Conservation (phyloP, 306 rosid species). For the Lathyrus oleraceus region DNA sequence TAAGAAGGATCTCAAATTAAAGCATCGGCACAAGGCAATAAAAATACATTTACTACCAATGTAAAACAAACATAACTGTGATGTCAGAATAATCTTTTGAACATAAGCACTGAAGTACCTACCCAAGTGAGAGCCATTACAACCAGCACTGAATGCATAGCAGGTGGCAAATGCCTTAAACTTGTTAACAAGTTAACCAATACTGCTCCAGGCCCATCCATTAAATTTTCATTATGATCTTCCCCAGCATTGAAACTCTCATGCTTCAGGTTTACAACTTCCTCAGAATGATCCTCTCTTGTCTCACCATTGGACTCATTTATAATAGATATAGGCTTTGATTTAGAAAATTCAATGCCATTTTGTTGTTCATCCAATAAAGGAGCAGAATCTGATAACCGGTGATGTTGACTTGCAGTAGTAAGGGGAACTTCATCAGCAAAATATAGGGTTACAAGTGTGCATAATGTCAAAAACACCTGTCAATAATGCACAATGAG, state of each 20-base stretch:
- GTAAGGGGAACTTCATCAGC: slow-evolving; percentile 89
- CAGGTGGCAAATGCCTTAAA: slow-evolving; percentile 94
- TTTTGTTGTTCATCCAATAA: slow-evolving; percentile 68
- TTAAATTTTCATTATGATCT: slow-evolving; percentile 50
- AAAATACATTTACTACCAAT: slow-evolving; percentile 28
- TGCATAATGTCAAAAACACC: slow-evolving; percentile 82
- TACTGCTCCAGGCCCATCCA: slow-evolving; percentile 94
- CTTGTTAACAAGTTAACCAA: slow-evolving; percentile 87
- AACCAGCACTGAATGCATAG: slow-evolving; percentile 93
- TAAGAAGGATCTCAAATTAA: slow-evolving; percentile 35
- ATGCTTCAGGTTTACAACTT: slow-evolving; percentile 43
- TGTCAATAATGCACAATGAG: slow-evolving; percentile 46
- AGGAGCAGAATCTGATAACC: slow-evolving; percentile 77
- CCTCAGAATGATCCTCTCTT: slow-evolving; percentile 40
- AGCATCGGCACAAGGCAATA: slow-evolving; percentile 25
- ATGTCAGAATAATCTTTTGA: slow-evolving; percentile 26
- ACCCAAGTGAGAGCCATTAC: slow-evolving; percentile 99
- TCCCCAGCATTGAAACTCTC: slow-evolving; percentile 51
- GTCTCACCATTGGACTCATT: slow-evolving; percentile 40
- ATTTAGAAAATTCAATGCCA: slow-evolving; percentile 50
- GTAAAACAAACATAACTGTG: slow-evolving; percentile 2
- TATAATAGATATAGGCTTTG: slow-evolving; percentile 40
- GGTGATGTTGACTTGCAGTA: slow-evolving; percentile 49
- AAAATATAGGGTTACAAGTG: slow-evolving; percentile 83
- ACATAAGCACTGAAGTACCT: slow-evolving; percentile 36